A percentile compares a stretch with the other conserved stretches of the same genome.
Conservation (phyloP, 176 grass and related monocot species). For the Rhipidocladum racemiflorum region DNA sequence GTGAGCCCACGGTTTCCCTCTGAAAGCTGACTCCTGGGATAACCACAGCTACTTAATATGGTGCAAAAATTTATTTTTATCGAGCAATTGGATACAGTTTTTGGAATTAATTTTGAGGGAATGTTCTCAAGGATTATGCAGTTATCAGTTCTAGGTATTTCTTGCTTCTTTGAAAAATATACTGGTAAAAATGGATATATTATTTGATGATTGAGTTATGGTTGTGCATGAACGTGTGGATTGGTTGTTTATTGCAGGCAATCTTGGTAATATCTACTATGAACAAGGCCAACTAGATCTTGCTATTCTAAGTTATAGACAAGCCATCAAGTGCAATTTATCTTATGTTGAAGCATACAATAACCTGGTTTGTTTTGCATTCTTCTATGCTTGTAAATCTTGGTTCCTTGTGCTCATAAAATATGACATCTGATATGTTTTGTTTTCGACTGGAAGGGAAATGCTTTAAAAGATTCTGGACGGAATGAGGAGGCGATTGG, state of each 20-base stretch:
- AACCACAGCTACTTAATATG: not conserved
- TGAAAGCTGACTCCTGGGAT: conserved; percentile 4
- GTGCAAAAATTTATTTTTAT: not conserved
- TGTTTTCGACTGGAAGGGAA: conserved; percentile 39
- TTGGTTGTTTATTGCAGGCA: conserved; percentile 38
- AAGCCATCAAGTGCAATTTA: conserved; percentile 50
- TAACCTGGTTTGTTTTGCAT: conserved; percentile 46
- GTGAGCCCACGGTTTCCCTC: not conserved
- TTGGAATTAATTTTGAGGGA: conserved; percentile 14
- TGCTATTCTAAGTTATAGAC: conserved; percentile 58
- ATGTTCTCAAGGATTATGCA: conserved; percentile 2
- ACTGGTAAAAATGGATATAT: not conserved
- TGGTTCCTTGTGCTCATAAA: not conserved
- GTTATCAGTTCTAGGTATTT: not conserved
- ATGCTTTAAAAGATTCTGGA: conserved; percentile 74
- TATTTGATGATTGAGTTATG: not conserved
- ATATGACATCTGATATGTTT: not conserved
- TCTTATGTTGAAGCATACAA: conserved; percentile 61
- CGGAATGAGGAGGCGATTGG: conserved; percentile 53
- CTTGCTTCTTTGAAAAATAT: not conserved
- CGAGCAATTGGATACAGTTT: not conserved
- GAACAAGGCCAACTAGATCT: conserved; percentile 66
- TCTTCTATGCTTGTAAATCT: not conserved
- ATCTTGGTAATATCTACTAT: conserved; percentile 54
- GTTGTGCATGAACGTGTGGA: not conserved